Conservation (phyloP, 2,329 filamentous ascomycete species). For the Hypoxylon sp. region DNA sequence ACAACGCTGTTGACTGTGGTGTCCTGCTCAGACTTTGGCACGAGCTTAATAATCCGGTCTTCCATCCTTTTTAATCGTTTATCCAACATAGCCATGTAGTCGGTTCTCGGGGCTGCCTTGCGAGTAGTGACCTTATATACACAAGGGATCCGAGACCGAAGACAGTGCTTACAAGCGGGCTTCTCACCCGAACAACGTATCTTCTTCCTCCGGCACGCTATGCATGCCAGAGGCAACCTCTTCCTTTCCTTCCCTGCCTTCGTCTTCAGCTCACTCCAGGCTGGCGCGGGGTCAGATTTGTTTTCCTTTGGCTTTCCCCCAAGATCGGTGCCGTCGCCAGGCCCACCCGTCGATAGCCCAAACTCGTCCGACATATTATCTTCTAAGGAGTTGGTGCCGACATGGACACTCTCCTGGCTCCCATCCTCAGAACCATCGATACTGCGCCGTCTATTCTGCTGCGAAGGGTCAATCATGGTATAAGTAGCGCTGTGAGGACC, state of each 20-base stretch:
- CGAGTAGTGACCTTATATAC: constrained; percentile 97
- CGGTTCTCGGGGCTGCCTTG: constrained; percentile 93
- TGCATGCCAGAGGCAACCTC: constrained; percentile 91
- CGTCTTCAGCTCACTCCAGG: constrained; percentile 88
- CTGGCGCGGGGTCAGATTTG: constrained; percentile 71
- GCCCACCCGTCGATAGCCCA: constrained; percentile 63
- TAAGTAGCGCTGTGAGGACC: constrained; percentile 56
- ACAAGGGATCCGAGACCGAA: constrained; percentile 92
- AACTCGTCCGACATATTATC: constrained; percentile 72
- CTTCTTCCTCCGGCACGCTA: constrained; percentile 96
- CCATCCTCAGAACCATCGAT: constrained; percentile 63
- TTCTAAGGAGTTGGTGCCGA: constrained; percentile 64
- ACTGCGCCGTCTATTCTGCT: constrained; percentile 46
- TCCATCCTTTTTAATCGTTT: constrained; percentile 98
- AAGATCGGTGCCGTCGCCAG: constrained; percentile 68
- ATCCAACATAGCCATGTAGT: constrained; percentile 99
- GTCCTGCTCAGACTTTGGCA: constrained; percentile 87
- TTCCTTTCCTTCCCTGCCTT: constrained; percentile 97
- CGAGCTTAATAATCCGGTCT: constrained; percentile 94
- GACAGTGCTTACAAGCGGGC: constrained; percentile 95
- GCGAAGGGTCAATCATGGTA: constrained; percentile 45
- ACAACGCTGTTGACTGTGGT: constrained; percentile 74
- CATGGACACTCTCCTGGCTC: constrained; percentile 61
- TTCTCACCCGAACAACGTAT: constrained; percentile 98
- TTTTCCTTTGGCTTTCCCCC: constrained; percentile 69